A percentile compares a stretch with the other conserved stretches of the same genome.
phyloP scores from a whole-genome alignment of 495 filamentous ascomycete genomes.

The Copromyces sp. region DNA sequence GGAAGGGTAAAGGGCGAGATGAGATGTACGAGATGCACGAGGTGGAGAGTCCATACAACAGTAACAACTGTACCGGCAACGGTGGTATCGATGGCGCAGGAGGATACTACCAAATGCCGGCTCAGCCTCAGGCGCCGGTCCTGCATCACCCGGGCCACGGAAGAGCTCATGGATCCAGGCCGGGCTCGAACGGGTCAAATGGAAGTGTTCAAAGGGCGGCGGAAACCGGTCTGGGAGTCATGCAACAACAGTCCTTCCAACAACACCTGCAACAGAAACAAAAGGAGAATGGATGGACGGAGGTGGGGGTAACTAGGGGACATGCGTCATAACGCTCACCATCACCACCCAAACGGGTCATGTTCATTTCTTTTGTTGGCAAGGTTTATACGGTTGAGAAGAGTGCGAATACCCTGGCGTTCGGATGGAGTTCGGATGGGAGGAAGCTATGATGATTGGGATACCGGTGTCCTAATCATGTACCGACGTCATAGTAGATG shows the following conservation, averaged over 20 bases:
- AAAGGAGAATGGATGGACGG: not conserved
- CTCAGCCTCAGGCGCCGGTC: constrained; percentile 18
- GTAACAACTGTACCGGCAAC: not conserved
- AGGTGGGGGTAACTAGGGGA: not conserved
- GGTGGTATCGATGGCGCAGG: not conserved
- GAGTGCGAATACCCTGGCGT: not conserved
- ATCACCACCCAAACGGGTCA: not conserved
- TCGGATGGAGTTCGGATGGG: not conserved
- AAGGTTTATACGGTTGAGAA: not conserved
- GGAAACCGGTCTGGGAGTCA: not conserved
- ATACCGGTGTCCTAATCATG: not conserved
- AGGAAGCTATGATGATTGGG: not conserved
- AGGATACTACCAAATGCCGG: constrained; percentile 15
- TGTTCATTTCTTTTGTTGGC: not conserved
- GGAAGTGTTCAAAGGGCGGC: not conserved
- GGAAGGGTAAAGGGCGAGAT: constrained; percentile 25
- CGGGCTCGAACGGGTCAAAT: constrained; percentile 6
- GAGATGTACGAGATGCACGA: constrained; percentile 24
- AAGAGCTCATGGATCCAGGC: constrained; percentile 12
- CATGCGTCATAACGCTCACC: not conserved
- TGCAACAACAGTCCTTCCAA: not conserved
- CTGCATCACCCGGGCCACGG: constrained; percentile 26
- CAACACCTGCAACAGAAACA: not conserved
- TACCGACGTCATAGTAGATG: not conserved
- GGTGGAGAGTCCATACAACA: constrained; percentile 22